Base-by-base conservation (phyloP, 108 stramenopile species). In the Craspedostauros australis region DNA sequence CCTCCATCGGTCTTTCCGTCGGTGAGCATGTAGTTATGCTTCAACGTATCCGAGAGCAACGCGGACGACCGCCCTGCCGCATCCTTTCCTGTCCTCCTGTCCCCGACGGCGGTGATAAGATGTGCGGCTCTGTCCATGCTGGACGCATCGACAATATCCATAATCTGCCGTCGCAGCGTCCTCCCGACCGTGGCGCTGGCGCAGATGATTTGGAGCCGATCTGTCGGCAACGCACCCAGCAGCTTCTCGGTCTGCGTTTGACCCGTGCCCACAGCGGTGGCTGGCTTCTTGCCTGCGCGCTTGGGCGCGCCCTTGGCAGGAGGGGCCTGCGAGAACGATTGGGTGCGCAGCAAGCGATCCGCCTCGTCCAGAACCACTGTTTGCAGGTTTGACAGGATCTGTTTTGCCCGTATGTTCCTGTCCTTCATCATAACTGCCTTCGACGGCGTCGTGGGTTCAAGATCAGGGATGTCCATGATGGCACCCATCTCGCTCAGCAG, bases 161-260 rank as follows among this genome's bases (percentile, higher is more conserved):
- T 82, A 32, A 86, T 37, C 44, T 86, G 85, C 28, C 73, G 48
- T 27, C 85, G 62, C 62, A 86, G 65, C n/a, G 76, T 80, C 14
- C 85, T 36, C 20, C 85, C 85, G 19, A 86, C 65, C 20, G 85
- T 86, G 2, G 85, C 85, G 24, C 73, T 75, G 1, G 80, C 85
- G 54, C 81, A 86, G 38, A 86, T 65, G 20, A 86, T 40, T 57
- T 76, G 75, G 0, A 82, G 12, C 9, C 19, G 37, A 19, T n/a
- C n/a, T n/a, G n/a, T n/a, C n/a, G n/a, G n/a, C n/a, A n/a, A n/a
- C n/a, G n/a, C n/a, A n/a, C n/a, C n/a, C n/a, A n/a, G n/a, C n/a
- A n/a, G n/a, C n/a, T n/a, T n/a, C n/a, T n/a, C n/a, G n/a, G n/a
- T n/a, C n/a, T n/a, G n/a, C n/a, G 42, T 9, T 5, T 5, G 5